Evolutionary conservation across 2,329 filamentous ascomycete genomes (phyloP), one percentile per base, ranked within the genome.

Genomic region (Metarhizium robertsii): DNA sequence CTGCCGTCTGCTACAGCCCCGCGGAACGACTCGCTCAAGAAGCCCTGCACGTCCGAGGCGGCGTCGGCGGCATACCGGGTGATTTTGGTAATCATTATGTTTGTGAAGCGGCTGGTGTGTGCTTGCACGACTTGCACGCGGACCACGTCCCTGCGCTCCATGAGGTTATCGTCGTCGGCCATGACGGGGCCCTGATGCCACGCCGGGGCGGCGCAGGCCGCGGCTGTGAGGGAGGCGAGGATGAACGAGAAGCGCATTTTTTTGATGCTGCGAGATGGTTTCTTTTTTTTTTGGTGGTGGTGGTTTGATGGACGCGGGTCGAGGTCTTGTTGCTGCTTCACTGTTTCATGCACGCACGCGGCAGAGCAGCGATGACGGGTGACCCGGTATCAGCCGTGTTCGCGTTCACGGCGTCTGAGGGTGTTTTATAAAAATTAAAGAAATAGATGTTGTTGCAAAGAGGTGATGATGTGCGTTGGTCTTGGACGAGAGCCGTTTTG

Each of bases 1-100:
- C 61, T 58, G 48, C 52, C 29, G 20, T 64, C 59, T 13, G 56
- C 45, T 42, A 61, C 58, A 54, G 56, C 57, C 30, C 48, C 50
- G 7, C 50, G 51, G 20, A 51, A 54, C 8, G 53, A 48, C 43
- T 50, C 48, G 32, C 32, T n/a, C 13, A 55, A 25, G 43, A 59
- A 62, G 11, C 45, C 52, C 13, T 38, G 52, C 4, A 53, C 52
- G 2, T 62, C 61, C 13, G 60, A 60, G 1, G 60, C 53, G 3
- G 46, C 30, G 14, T 50, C 38, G n/a, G 50, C 11, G 18, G 55
- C 53, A 18, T 54, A 54, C n/a, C 40, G 54, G 46, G 57, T 58
- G 46, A 55, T 53, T 49, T 51, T 56, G 52, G 52, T 36, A 18
- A 58, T 25, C 38, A 58, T n/a, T 13, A 49, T 48, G 18, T 47